A percentile compares a stretch with the other conserved stretches of the same genome.
Conservation (phyloP, 495 filamentous ascomycete genomes). For the Tirmania nivea region DNA sequence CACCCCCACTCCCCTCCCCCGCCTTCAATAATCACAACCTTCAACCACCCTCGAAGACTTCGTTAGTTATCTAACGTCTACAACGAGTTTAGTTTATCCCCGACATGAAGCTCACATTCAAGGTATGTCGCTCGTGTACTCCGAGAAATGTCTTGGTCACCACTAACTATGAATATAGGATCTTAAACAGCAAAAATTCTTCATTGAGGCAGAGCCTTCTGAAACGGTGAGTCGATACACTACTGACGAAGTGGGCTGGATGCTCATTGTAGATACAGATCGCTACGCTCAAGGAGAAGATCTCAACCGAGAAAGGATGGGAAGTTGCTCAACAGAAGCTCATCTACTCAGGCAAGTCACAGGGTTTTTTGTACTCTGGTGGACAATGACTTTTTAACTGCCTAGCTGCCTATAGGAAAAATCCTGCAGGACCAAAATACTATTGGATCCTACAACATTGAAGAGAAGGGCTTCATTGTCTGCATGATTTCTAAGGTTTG, state of each 20-base stretch:
- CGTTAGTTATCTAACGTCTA: too few species aligned
- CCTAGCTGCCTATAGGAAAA: conserved; percentile 42
- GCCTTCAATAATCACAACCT: too few species aligned
- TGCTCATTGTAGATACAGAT: conserved; percentile 33
- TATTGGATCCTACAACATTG: conserved; percentile 85
- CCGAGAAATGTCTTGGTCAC: background rate
- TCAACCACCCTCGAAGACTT: too few species aligned
- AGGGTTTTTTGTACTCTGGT: conserved; percentile 4
- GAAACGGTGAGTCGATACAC: conserved; percentile 48
- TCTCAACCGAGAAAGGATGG: conserved; percentile 74
- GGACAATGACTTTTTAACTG: background rate
- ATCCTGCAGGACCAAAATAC: conserved; percentile 94
- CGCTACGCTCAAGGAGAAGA: conserved; percentile 71
- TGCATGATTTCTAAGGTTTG: conserved; percentile 89
- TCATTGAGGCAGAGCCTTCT: conserved; percentile 76
- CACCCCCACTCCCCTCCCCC: too few species aligned
- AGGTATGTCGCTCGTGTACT: conserved; percentile 29
- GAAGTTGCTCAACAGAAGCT: conserved; percentile 72
- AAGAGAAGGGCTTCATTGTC: conserved; percentile 97
- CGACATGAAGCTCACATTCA: conserved; percentile 64
- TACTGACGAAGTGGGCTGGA: background rate
- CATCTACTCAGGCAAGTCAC: conserved; percentile 74
- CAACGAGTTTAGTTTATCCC: too few species aligned
- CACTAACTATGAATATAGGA: conserved; percentile 33
- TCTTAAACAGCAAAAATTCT: conserved; percentile 94